Base-by-base conservation (phyloP, 257 asterid species). In the Mentha longifolia region DNA sequence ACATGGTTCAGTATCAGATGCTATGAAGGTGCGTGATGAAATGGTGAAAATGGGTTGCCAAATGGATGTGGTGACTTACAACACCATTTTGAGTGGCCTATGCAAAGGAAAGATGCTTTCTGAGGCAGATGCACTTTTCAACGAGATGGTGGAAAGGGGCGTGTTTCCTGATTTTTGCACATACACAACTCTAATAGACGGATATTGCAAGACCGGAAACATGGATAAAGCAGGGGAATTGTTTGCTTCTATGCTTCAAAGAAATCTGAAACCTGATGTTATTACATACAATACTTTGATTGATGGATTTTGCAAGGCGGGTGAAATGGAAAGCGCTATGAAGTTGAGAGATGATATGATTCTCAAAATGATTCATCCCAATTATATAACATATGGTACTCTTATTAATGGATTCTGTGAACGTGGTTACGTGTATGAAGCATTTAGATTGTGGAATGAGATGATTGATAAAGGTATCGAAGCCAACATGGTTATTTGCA, bases 61-160 rank as follows among this genome's bases (percentile, higher is more conserved):
- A 31, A 75, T 88, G 86, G 97, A 90, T 71, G 90, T 84, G 76
- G 87, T 90, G 69, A 82, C 92, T 58, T 90, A 85, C 81, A 90
- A 90, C 60, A 58, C 89, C 49, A 70, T 88, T 75, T 78, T 90
- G 75, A 85, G 83, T 54, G 97, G 94, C 33, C 73, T 90, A 33
- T 88, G 94, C 83, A 86, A 72, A 75, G 88, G 73, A 63, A 88
- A 81, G 81, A 76, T 78, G 89, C 81, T 88, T 33, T 14, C 52
- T 0, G 94, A 90, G 57, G 94, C 92, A 1, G 84, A 84, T 70
- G 66, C 68, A 16, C 85, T 90, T 68, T 85, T 90, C 80, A 82
- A 75, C 22, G 96, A 90, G 86, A 90, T 90, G 97, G 73, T 76
- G 65, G 92, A 88, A 68, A 86, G 94, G 79, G 84, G 85, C 2